These are phyloP conservation scores for Haplosporangium gracile DNA, from an alignment of 192 early-diverging fungal species.

Conservation along the genomic window DNA sequence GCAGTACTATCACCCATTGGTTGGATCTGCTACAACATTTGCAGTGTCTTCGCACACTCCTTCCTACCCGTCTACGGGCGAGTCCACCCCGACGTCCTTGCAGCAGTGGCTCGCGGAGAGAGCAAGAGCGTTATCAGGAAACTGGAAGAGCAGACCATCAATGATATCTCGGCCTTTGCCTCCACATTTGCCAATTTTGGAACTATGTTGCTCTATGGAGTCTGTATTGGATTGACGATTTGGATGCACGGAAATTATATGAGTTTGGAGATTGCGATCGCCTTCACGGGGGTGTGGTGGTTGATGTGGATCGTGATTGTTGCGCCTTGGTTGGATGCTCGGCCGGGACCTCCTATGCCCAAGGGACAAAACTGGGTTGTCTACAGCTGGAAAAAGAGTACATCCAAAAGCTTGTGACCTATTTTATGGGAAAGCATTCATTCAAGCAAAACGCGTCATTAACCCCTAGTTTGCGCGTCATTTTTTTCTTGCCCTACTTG, in stretches of 20 bases:
- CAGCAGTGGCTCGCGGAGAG: conserved; percentile 11
- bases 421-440: neutral
- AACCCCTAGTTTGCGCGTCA: neutral
- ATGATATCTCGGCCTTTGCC: conserved; percentile 44
- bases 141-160: conserved; percentile 35
- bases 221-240: conserved; percentile 35
- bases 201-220: conserved; percentile 15
- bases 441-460: neutral
- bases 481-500: neutral
- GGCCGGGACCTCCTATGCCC: conserved; percentile 61
- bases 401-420: neutral
- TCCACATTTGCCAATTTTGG: conserved; percentile 3
- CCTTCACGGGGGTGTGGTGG: conserved; percentile 64
- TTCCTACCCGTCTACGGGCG: conserved; percentile 58
- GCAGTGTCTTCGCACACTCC: conserved; percentile 57
- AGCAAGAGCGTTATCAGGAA: neutral
- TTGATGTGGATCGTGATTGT: conserved; percentile 52
- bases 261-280: conserved; percentile 52
- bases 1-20: conserved; percentile 43
- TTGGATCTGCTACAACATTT: conserved; percentile 45
- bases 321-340: conserved; percentile 39
- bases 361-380: conserved; percentile 58
- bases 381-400: conserved; percentile 56
- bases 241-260: conserved; percentile 1
- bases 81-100: conserved; percentile 47